Evolutionary conservation across 2,329 filamentous ascomycete genomes (phyloP).

Genomic region (Sclerotinia nivalis): DNA sequence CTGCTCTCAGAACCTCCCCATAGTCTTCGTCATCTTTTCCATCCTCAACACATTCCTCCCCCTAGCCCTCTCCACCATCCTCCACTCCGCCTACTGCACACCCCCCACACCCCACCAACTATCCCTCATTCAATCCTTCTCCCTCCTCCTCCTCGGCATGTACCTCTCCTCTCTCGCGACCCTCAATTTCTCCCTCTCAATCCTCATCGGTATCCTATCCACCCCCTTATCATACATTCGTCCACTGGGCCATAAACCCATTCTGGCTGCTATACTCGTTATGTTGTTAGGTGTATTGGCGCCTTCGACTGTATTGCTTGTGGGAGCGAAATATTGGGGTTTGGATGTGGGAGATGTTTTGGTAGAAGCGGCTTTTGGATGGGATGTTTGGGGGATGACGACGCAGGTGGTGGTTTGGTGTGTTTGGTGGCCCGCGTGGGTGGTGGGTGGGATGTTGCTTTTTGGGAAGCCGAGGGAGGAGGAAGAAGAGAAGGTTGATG

Average conservation of each 20-base stretch:
- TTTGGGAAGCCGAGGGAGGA: constrained; percentile 44
- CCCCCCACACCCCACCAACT: constrained; percentile 67
- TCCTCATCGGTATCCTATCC: constrained; percentile 79
- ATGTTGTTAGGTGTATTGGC: constrained; percentile 60
- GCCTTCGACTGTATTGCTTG: constrained; percentile 58
- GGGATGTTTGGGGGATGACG: constrained; percentile 87
- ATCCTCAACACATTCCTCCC: constrained; percentile 58
- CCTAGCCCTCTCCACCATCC: constrained; percentile 54
- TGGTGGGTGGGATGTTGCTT: constrained; percentile 61
- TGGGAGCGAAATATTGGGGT: constrained; percentile 50
- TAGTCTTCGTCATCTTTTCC: constrained; percentile 60
- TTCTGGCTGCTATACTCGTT: constrained; percentile 47
- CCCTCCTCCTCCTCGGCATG: constrained; percentile 87
- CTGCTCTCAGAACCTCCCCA: constrained; percentile 54
- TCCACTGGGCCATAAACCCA: constrained; percentile 47
- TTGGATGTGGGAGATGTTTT: constrained; percentile 59
- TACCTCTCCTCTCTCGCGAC: constrained; percentile 91
- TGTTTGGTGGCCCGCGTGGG: constrained; percentile 93
- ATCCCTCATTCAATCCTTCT: constrained; percentile 83
- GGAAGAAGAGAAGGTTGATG: neutral
- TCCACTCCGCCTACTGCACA: constrained; percentile 49
- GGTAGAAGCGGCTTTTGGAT: constrained; percentile 76
- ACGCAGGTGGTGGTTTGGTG: constrained; percentile 90
- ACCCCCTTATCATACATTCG: constrained; percentile 76
- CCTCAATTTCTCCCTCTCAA: constrained; percentile 89